These are phyloP conservation scores for Kitagawia praeruptora DNA, from an alignment of 129 eudicot genomes.

Conservation along the genomic window DNA sequence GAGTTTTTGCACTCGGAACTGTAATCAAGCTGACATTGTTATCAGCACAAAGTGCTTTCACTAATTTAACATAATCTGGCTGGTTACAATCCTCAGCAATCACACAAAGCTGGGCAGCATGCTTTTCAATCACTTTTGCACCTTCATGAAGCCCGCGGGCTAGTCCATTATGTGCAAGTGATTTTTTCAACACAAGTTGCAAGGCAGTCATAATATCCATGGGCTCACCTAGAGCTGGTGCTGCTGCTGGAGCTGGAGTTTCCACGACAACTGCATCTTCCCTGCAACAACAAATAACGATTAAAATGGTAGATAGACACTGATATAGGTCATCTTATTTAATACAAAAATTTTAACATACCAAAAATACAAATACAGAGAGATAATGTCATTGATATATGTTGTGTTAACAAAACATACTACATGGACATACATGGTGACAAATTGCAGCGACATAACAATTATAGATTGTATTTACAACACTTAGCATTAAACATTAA, in stretches of 20 bases:
- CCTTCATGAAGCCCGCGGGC: slow-evolving; percentile 70
- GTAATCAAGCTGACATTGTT: slow-evolving; percentile 58
- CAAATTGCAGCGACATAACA: neutral
- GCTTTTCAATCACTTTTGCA: slow-evolving; percentile 75
- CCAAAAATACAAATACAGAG: neutral
- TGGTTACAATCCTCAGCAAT: slow-evolving; percentile 82
- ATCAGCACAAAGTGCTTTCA: slow-evolving; percentile 74
- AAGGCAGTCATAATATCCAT: slow-evolving; percentile 76
- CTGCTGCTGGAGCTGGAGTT: slow-evolving; percentile 37
- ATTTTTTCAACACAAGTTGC: slow-evolving; percentile 68
- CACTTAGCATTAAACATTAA: neutral
- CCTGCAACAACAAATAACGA: slow-evolving; percentile 22
- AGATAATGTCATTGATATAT: neutral
- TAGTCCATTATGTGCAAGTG: slow-evolving; percentile 73
- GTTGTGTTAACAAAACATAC: neutral
- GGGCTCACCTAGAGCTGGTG: slow-evolving; percentile 65
- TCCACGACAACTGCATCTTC: slow-evolving; percentile 55
- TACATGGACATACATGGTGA: neutral
- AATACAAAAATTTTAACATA: neutral
- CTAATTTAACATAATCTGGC: slow-evolving; percentile 61
- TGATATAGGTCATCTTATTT: neutral
- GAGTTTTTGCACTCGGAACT: slow-evolving; percentile 68
- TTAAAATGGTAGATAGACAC: neutral
- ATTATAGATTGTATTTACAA: neutral
- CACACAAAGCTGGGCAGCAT: slow-evolving; percentile 73